A percentile compares a stretch with the other conserved stretches of the same genome.
phyloP scores from a whole-genome alignment of 148 eudicot genomes.

The Hydrangea macrophylla region DNA sequence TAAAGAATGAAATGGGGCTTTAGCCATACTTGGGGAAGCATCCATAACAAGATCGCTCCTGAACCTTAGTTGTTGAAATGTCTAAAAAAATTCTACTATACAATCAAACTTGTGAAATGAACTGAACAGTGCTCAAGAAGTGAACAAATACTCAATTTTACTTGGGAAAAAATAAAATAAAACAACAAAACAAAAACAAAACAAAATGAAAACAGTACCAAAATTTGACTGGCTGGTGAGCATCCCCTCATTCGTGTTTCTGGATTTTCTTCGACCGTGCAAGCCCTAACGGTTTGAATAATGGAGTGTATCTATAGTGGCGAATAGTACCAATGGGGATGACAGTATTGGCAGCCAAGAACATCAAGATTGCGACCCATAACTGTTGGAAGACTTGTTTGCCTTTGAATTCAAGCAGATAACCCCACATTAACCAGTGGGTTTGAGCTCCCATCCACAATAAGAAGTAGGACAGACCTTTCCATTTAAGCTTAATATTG shows the following conservation, averaged over 20 bases:
- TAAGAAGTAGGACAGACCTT: constrained; percentile 52
- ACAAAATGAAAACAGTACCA: too few species aligned
- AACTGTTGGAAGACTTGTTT: constrained; percentile 74
- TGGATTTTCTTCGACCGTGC: constrained; percentile 19
- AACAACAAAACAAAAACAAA: too few species aligned
- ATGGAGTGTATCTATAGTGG: constrained; percentile 48
- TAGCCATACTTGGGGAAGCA: too few species aligned
- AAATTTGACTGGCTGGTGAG: too few species aligned
- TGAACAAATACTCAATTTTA: too few species aligned
- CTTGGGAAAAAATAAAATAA: too few species aligned
- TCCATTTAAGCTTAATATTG: constrained; percentile 73
- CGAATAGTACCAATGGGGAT: constrained; percentile 48
- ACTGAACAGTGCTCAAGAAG: too few species aligned
- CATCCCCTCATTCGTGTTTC: constrained; percentile 36
- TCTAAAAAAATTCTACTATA: too few species aligned
- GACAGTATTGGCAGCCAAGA: constrained; percentile 71
- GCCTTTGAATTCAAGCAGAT: constrained; percentile 83
- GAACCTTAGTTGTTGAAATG: too few species aligned
- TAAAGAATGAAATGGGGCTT: too few species aligned
- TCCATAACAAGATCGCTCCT: too few species aligned
- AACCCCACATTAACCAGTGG: constrained; percentile 95
- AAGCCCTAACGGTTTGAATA: constrained; percentile 33
- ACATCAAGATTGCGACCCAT: constrained; percentile 74
- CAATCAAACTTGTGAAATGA: too few species aligned
- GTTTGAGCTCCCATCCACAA: constrained; percentile 87